Evolutionary conservation across 352 stramenopile genomes (phyloP).

Genomic region (Phytophthora lateralis): DNA sequence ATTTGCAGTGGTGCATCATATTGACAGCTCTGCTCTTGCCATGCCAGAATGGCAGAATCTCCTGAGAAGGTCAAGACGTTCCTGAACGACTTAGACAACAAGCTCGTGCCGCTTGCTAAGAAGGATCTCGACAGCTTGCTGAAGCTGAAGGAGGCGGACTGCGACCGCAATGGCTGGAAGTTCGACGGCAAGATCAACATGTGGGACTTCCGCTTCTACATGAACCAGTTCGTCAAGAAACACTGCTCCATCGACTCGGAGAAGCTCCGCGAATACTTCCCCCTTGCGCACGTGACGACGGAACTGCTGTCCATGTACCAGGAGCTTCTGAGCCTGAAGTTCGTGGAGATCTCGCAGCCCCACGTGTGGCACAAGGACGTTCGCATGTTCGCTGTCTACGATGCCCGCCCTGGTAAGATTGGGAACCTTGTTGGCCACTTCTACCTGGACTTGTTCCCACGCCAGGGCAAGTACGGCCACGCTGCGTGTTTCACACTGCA

Average conservation of each 20-base stretch:
- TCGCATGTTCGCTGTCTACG: conserved; percentile 85
- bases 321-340: conserved; percentile 86
- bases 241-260: conserved; percentile 89
- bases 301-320: conserved; percentile 90
- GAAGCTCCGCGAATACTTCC: conserved; percentile 90
- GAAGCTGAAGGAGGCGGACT: conserved; percentile 76
- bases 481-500: conserved; percentile 91
- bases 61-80: conserved; percentile 72
- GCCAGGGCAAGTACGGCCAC: conserved; percentile 88
- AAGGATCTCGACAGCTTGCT: conserved; percentile 74
- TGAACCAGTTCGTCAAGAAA: conserved; percentile 87
- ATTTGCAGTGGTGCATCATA: neutral
- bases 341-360: conserved; percentile 77
- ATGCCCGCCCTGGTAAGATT: conserved; percentile 57
- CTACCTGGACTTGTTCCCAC: conserved; percentile 90
- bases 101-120: conserved; percentile 79
- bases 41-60: conserved; percentile 66
- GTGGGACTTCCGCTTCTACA: conserved; percentile 92
- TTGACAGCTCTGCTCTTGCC: conserved; percentile 16
- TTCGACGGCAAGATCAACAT: conserved; percentile 91
- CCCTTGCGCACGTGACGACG: conserved; percentile 84
- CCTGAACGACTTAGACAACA: conserved; percentile 74
- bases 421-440: conserved; percentile 83
- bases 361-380: conserved; percentile 91
- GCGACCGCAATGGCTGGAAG: conserved; percentile 51